Conservation (phyloP, 2,329 filamentous ascomycete species). For the Alternaria burnsii region DNA sequence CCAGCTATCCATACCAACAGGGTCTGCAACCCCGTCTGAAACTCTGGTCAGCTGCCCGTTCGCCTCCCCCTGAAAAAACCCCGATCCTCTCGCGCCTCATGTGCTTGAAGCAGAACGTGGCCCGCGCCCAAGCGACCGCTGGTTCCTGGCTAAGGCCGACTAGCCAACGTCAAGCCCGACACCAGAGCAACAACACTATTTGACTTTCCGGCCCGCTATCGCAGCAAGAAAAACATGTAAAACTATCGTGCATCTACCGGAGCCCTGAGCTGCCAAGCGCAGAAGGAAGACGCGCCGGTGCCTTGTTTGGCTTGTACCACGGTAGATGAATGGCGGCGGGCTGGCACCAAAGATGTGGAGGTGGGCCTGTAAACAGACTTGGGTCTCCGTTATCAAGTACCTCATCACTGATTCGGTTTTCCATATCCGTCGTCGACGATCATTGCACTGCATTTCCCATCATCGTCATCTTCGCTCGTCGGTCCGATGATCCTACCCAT, state of each 20-base stretch:
- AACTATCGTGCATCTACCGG: too few species aligned
- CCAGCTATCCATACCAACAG: too few species aligned
- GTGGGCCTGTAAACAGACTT: too few species aligned
- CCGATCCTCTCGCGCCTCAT: neutral
- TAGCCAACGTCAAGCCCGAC: constrained; percentile 8
- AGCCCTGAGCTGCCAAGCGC: too few species aligned
- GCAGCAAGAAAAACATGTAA: too few species aligned
- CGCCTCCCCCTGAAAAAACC: constrained; percentile 18
- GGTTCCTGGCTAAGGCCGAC: constrained; percentile 20
- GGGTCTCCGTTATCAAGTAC: neutral
- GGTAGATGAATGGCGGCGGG: too few species aligned
- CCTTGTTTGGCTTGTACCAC: too few species aligned
- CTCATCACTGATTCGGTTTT: neutral
- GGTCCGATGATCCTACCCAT: neutral
- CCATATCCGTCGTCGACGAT: neutral
- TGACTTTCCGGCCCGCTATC: neutral
- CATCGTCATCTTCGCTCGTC: neutral
- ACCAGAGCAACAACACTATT: neutral
- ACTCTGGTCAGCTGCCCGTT: constrained; percentile 22
- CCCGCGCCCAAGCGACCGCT: constrained; percentile 14
- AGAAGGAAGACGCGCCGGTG: too few species aligned
- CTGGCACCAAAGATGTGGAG: too few species aligned
- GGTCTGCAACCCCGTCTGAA: constrained; percentile 13
- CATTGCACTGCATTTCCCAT: neutral
- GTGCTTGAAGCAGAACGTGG: constrained; percentile 13